Conservation (phyloP, 139 green algal genomes). For the Limnomonas spitsbergensis region DNA sequence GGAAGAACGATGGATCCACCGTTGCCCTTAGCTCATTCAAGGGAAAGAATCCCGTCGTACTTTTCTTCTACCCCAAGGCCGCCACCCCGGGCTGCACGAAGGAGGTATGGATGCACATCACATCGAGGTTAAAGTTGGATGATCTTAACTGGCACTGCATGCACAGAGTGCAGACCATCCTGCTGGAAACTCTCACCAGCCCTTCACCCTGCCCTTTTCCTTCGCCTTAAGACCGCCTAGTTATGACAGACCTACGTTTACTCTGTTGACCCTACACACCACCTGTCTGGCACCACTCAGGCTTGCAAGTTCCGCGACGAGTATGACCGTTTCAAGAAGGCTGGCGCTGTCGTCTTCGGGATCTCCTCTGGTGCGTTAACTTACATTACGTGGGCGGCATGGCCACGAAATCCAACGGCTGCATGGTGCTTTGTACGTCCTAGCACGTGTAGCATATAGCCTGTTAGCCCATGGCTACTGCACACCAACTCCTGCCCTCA, state of each 20-base stretch:
- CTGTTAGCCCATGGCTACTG: too few species aligned
- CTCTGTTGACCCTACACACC: too few species aligned
- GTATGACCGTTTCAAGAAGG: constrained; percentile 41
- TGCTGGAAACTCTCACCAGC: not conserved
- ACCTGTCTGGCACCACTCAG: too few species aligned
- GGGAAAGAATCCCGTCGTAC: constrained; percentile 44
- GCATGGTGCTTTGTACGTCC: too few species aligned
- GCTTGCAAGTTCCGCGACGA: constrained; percentile 66
- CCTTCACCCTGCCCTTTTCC: too few species aligned
- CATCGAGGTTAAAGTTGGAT: not conserved
- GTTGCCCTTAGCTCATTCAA: constrained; percentile 47
- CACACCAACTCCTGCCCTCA: too few species aligned
- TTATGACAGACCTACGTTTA: too few species aligned
- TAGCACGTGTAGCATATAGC: too few species aligned
- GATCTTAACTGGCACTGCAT: not conserved
- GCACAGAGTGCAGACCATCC: not conserved
- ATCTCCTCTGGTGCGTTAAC: constrained; percentile 31
- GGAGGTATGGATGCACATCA: constrained; percentile 25
- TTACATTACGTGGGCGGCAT: constrained; percentile 13
- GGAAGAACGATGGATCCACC: constrained; percentile 40
- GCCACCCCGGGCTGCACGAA: constrained; percentile 57
- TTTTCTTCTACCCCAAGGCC: constrained; percentile 72
- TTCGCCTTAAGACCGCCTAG: too few species aligned
- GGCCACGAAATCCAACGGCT: not conserved
- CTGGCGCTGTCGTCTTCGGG: constrained; percentile 56